Base-by-base conservation (phyloP, 1,139 yeast genomes). In the Debaryomyces robertsiae region DNA sequence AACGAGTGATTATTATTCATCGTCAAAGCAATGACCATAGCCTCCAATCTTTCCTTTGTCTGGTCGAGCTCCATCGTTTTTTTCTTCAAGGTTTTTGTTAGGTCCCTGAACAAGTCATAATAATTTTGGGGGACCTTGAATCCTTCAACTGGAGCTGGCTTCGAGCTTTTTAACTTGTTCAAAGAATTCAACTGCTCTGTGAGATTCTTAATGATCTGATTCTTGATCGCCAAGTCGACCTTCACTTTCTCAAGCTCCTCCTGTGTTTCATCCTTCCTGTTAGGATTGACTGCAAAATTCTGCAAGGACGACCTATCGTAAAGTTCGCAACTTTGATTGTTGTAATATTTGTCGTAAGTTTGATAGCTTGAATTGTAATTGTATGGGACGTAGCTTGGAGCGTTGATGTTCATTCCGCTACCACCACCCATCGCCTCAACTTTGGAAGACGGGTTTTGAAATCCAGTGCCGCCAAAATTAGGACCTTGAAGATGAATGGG, bases 41-140 rank as follows among this genome's bases (percentile, higher is more conserved):
- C 75, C 52, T 86, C 94, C 38, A 86, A 64, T 48, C 85, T 70
- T 19, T 65, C 55, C 46, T 81, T 83, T 3, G 88, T 77, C 23
- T 79, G 82, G 11, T 74, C 73, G 43, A 84, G 65, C 50, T 84
- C 88, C 16, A 61, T 57, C 25, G 77, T 77, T 40, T 79, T 78
- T 29, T 69, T 70, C 38, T 71, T 72, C 39, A 81, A 63, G n/a
- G 77, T 67, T 41, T 65, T 67, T 4, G 81, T 67, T 51, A 81
- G 64, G 46, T 77, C 77, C 45, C 66, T 66, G 51, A 76, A 79
- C 32, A 77, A 52, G 43, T 73, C 73, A 49, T 67, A 71, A 46
- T 75, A 75, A 42, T 72, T 73, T 33, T 61, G 61, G 1, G 79
- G 79, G 30, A 74, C 52, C 36, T 58, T 62, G 40, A 53, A 45